These are phyloP conservation scores for Marasmius oreades DNA, from an alignment of 1,284 basidiomycete species.

Conservation along the genomic window DNA sequence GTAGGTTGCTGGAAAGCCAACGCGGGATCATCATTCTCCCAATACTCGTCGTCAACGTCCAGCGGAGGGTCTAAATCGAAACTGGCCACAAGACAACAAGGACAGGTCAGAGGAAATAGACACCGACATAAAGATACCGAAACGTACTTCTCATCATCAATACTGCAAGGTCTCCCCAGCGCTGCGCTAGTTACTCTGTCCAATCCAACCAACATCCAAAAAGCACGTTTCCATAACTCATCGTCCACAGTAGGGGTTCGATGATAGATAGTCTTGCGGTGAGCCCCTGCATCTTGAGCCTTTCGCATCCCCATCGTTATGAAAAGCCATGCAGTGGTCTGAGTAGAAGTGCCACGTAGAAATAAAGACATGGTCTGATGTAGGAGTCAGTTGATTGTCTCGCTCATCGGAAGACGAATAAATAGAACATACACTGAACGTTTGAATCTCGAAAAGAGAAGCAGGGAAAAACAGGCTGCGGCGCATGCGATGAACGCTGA, in stretches of 20 bases:
- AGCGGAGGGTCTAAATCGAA: constrained; percentile 78
- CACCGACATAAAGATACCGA: constrained; percentile 1
- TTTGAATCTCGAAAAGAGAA: constrained; percentile 74
- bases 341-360: constrained; percentile 49
- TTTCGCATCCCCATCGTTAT: constrained; percentile 68
- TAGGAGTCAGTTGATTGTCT: constrained; percentile 6
- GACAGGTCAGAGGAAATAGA: constrained; percentile 11
- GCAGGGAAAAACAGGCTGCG: constrained; percentile 60
- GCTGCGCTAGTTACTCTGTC: constrained; percentile 63
- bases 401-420: constrained; percentile 5
- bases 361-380: constrained; percentile 44
- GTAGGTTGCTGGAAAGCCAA: constrained; percentile 60
- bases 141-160: constrained; percentile 78
- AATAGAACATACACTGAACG: constrained; percentile 43
- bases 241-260: constrained; percentile 45
- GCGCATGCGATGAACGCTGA: constrained; percentile 54
- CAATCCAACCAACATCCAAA: constrained; percentile 65
- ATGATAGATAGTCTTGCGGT: constrained; percentile 53
- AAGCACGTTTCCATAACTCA: constrained; percentile 78
- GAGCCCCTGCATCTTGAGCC: constrained; percentile 67
- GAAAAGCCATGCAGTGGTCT: constrained; percentile 63
- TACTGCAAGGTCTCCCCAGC: constrained; percentile 68
- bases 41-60: constrained; percentile 86
- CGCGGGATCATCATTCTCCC: constrained; percentile 53
- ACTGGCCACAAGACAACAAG: constrained; percentile 36